Base-by-base conservation (phyloP, 257 asterid genomes). In the Gynochthodes officinalis region DNA sequence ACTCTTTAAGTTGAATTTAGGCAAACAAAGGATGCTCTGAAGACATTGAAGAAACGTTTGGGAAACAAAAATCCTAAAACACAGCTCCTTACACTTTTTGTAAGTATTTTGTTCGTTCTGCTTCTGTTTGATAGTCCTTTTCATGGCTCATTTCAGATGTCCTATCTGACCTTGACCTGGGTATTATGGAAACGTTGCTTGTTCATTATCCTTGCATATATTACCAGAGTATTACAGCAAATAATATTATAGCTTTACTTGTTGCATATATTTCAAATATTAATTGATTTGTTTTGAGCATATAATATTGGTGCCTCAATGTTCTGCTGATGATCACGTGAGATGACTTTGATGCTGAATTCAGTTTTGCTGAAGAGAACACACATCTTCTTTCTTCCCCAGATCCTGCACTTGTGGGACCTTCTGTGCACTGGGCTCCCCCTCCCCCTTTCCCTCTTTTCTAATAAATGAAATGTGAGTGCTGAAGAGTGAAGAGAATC, bases 1-100 rank as follows among this genome's bases (percentile, higher is more conserved):
- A 72, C 75, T n/a, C 57, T 68, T 67, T 43, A 40, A 71, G 54
- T 37, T 76, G 78, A 63, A 76, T 70, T 73, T 89, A 95, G 99
- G 82, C 99, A 95, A 83, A 76, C 95, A 23, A 95, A 95, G 87
- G 97, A 92, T 70, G 98, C 94, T 40, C 77, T 95, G 78, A 95
- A 95, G 92, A 81, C 83, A 78, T 80, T 95, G 75, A 95, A 95
- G 93, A 92, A 95, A 82, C 93, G 89, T 58, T 77, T 95, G 64
- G 96, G 86, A 76, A 85, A 78, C 72, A 95, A 92, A 79, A 95
- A 86, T 83, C 96, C 97, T 46, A 90, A 95, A 77, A 90, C 84
- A 76, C 99, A 95, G 85, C 89, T 92, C 73, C 98, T 95, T 77
- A 82, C 94, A 0, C 84, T 95, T 77, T 89, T 92, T 79, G 99